Base-by-base conservation (phyloP, 2,329 filamentous ascomycete species). In the Colletotrichum filicis region DNA sequence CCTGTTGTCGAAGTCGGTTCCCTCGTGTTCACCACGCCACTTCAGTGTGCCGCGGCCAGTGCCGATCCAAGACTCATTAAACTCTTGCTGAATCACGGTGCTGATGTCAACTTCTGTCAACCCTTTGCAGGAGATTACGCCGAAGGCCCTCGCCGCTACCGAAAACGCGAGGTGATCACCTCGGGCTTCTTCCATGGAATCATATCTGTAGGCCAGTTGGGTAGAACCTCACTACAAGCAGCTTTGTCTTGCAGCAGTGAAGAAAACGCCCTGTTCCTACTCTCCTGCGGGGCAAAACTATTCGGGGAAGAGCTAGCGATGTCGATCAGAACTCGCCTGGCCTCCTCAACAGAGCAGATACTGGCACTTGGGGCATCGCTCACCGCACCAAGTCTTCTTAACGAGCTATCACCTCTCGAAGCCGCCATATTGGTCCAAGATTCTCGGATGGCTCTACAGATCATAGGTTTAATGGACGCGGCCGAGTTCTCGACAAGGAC, bases 151-250 rank as follows among this genome's bases (percentile, higher is more conserved):
- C 19, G 19, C 42, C 3, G 42, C 1, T n/a, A n/a, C 19, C 42
- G 42, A 9, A 1, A 1, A 3, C 42, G 16, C 3, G 3, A 8
- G 4, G 19, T 46, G 19, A n/a, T 7, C 7, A 46, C 19, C 1
- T 6, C 0, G 14, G 42, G 0, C 16, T 5, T 3, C 42, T 1
- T 2, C 1, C 3, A 8, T 16, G 5, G 9, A 1, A 4, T 0
- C 42, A 7, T 46, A n/a, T 3, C 1, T 1, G 7, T 59, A 1
- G 42, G 58, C 7, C 24, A 5, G 3, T 5, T 70, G 3, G 68
- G 68, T 0, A 35, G 4, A 14, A 71, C 68, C 1, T 22, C 62
- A 1, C 16, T 71, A 3, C 68, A 71, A 6, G 30, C 68, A 14
- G 68, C 61, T 1, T 11, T 70, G 2, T 24, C 53, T 3, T 62